Percentiles rank a stretch among this genome's conserved stretches.
These are phyloP conservation scores for Pyricularia sp. DNA, from an alignment of 2,329 filamentous ascomycete species.

Conservation along the genomic window DNA sequence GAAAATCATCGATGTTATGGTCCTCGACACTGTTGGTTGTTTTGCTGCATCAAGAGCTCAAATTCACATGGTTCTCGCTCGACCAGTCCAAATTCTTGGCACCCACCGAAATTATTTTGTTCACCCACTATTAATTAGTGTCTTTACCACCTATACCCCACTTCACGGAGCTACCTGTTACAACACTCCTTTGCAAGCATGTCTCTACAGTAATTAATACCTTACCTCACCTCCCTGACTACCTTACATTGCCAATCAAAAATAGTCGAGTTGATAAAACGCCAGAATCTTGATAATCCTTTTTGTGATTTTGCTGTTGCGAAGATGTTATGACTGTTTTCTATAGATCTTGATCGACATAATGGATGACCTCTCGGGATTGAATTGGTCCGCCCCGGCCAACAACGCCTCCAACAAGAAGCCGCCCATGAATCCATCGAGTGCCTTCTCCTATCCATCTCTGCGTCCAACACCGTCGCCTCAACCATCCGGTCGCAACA, in stretches of 20 bases:
- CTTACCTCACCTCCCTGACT: background rate
- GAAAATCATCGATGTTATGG: background rate
- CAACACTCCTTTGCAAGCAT: background rate
- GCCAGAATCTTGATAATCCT: background rate
- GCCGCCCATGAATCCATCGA: conserved; percentile 31
- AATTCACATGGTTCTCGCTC: background rate
- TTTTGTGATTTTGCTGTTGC: background rate
- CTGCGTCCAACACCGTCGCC: conserved; percentile 48
- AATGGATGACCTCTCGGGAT: conserved; percentile 54
- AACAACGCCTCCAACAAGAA: conserved; percentile 25
- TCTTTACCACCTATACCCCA: background rate
- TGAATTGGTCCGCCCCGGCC: conserved; percentile 43
- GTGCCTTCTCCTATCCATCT: conserved; percentile 33
- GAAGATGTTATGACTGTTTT: conserved; percentile 2
- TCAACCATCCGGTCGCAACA: conserved; percentile 44
- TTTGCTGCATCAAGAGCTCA: background rate
- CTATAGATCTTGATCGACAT: conserved; percentile 11
- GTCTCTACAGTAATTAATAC: background rate
- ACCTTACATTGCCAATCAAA: background rate
- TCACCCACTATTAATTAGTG: background rate
- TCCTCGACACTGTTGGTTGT: background rate
- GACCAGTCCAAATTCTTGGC: background rate
- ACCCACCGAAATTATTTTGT: background rate
- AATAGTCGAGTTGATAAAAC: background rate
- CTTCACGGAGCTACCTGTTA: background rate